A percentile compares a stretch with the other conserved stretches of the same genome.
These are phyloP conservation scores for Thraustochytrium sp. DNA, from an alignment of 352 stramenopile genomes.

Conservation along the genomic window DNA sequence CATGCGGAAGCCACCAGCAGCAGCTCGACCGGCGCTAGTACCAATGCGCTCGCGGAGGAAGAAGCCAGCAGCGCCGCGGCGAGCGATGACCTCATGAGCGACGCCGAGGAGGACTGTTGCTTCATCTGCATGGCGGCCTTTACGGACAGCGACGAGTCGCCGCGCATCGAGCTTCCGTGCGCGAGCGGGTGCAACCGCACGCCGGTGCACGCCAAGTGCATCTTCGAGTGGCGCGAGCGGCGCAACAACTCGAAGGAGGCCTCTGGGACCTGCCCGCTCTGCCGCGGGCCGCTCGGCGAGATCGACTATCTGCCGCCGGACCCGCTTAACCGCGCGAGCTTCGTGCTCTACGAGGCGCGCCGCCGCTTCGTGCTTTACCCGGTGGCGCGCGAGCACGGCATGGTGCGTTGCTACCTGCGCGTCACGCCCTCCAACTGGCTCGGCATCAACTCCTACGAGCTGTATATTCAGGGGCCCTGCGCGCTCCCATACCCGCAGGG, in stretches of 20 bases:
- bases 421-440: conserved; percentile 29
- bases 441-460: conserved; percentile 3
- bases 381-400: conserved; percentile 17
- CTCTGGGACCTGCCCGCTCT: conserved; percentile 16
- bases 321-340: background rate
- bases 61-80: background rate
- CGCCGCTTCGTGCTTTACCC: conserved; percentile 41
- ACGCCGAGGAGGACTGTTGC: conserved; percentile 2
- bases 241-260: conserved; percentile 20
- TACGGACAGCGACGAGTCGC: background rate
- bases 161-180: conserved; percentile 30
- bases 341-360: background rate
- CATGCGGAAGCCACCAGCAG: background rate
- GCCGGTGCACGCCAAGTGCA: conserved; percentile 41
- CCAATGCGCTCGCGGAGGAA: background rate
- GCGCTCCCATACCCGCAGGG: conserved; percentile 37
- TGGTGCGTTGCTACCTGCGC: conserved; percentile 27
- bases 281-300: background rate
- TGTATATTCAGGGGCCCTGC: conserved; percentile 35
- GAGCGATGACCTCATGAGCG: background rate
- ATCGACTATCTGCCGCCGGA: conserved; percentile 32
- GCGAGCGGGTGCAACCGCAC: background rate
- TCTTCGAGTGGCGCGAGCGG: conserved; percentile 36
- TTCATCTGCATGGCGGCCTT: conserved; percentile 35
- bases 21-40: background rate